Evolutionary conservation across 805 yeast genomes (phyloP).

Genomic region (Lipomyces spencermartinsiae): DNA sequence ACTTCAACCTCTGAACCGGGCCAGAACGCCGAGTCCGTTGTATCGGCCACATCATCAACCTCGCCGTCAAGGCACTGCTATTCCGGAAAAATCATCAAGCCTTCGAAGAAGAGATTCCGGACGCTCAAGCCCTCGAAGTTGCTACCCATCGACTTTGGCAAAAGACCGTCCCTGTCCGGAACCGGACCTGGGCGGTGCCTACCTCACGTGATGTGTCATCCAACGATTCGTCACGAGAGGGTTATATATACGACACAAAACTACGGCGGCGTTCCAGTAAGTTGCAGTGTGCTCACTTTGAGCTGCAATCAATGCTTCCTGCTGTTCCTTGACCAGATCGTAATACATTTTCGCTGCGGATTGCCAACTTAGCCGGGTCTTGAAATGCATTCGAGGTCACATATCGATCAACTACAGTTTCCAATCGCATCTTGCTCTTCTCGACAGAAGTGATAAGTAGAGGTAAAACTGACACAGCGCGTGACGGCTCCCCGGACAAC

Average conservation of each 20-base stretch:
- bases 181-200: no score
- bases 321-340: slow-evolving; percentile 20
- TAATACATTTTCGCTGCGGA: slow-evolving; percentile 17
- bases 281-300: background rate
- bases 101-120: slow-evolving; percentile 4
- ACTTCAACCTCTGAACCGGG: background rate
- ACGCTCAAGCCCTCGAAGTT: slow-evolving; percentile 5
- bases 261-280: background rate
- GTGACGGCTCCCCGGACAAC: slow-evolving; percentile 54
- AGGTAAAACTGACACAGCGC: slow-evolving; percentile 50
- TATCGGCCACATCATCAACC: slow-evolving; percentile 4
- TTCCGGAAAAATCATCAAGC: slow-evolving; percentile 1
- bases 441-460: slow-evolving; percentile 56
- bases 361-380: slow-evolving; percentile 35
- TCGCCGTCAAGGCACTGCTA: slow-evolving; percentile 5
- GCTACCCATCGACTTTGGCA: background rate
- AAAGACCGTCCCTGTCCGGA: slow-evolving; percentile 1
- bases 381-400: slow-evolving; percentile 4
- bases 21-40: slow-evolving; percentile 2
- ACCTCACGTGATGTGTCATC: no score
- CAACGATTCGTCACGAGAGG: no score
- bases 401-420: slow-evolving; percentile 43
- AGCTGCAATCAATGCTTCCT: slow-evolving; percentile 1
- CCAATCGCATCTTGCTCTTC: slow-evolving; percentile 56
- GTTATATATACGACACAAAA: no score